A percentile compares a stretch with the other conserved stretches of the same genome.
Evolutionary conservation across 306 rosid genomes (phyloP).

Genomic region (Malus domestica): DNA sequence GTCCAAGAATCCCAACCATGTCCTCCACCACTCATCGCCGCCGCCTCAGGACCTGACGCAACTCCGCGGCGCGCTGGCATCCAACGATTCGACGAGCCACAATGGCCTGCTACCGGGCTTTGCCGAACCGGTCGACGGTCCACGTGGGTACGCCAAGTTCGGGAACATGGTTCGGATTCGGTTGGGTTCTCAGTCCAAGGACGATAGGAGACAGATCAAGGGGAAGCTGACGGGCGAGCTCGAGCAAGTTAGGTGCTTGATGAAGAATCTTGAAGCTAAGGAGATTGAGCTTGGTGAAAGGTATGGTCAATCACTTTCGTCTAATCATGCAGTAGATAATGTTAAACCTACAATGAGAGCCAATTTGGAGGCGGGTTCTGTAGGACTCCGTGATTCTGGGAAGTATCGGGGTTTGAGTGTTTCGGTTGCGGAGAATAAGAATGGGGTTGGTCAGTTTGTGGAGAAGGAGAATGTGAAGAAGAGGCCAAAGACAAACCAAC

Average conservation of each 20-base stretch:
- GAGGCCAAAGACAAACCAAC: conserved; percentile 42
- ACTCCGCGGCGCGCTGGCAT: conserved; percentile 3
- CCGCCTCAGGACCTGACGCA: background rate
- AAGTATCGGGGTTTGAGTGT: conserved; percentile 29
- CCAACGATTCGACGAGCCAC: conserved; percentile 15
- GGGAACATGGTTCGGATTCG: conserved; percentile 36
- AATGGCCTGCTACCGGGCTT: conserved; percentile 1
- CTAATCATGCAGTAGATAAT: conserved; percentile 25
- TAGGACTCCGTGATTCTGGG: conserved; percentile 5
- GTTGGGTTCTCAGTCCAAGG: conserved; percentile 25
- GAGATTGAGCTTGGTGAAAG: conserved; percentile 38
- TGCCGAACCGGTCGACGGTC: conserved; percentile 10
- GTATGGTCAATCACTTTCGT: conserved; percentile 33
- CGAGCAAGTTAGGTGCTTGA: conserved; percentile 55
- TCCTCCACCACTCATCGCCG: conserved; percentile 3
- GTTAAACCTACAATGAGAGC: conserved; percentile 21
- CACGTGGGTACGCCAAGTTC: conserved; percentile 22
- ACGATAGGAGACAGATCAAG: conserved; percentile 32
- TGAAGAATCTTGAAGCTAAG: conserved; percentile 56
- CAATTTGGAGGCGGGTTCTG: conserved; percentile 24
- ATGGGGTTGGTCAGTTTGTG: conserved; percentile 30
- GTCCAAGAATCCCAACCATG: conserved; percentile 16
- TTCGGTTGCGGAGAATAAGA: conserved; percentile 35
- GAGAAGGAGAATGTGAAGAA: conserved; percentile 42
- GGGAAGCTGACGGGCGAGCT: conserved; percentile 67